Evolutionary conservation across 1,139 yeast genomes (phyloP).

Genomic region (Candida anutae): DNA sequence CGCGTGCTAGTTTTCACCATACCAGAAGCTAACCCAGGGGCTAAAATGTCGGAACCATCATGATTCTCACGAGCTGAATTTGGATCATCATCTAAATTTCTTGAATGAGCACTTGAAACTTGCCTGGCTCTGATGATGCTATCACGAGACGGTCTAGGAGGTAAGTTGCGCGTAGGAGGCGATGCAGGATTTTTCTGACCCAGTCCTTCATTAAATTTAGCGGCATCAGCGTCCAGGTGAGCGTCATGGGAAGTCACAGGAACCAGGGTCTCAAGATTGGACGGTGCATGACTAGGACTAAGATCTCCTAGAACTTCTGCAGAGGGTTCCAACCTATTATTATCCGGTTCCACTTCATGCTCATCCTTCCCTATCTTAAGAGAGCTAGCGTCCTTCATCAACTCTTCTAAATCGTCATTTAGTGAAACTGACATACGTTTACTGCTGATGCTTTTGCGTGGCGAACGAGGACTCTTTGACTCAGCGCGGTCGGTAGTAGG

Average conservation of each 20-base stretch:
- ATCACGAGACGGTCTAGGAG: conserved; percentile 33
- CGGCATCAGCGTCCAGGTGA: not conserved
- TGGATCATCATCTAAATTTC: not conserved
- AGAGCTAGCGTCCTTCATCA: conserved; percentile 33
- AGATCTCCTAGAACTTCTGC: too few species aligned
- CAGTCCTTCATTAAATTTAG: not conserved
- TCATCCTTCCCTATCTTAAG: not conserved
- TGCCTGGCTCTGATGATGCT: conserved; percentile 25
- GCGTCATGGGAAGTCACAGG: not conserved
- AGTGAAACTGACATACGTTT: conserved; percentile 9
- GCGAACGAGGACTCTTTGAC: conserved; percentile 5
- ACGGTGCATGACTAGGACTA: too few species aligned
- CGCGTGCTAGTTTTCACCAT: too few species aligned
- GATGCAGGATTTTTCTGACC: too few species aligned
- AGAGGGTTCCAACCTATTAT: not conserved
- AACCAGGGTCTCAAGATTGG: not conserved
- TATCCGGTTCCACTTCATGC: not conserved
- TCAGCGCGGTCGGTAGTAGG: conserved; percentile 23
- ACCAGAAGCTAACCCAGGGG: too few species aligned
- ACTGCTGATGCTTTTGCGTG: conserved; percentile 4
- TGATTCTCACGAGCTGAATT: not conserved
- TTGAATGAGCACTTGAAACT: conserved; percentile 13
- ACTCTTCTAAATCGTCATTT: conserved; percentile 32
- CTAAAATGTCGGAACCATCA: too few species aligned
- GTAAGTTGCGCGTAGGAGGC: conserved; percentile 10